Evolutionary conservation across 306 rosid species (phyloP).

Genomic region (Neltuma alba): DNA sequence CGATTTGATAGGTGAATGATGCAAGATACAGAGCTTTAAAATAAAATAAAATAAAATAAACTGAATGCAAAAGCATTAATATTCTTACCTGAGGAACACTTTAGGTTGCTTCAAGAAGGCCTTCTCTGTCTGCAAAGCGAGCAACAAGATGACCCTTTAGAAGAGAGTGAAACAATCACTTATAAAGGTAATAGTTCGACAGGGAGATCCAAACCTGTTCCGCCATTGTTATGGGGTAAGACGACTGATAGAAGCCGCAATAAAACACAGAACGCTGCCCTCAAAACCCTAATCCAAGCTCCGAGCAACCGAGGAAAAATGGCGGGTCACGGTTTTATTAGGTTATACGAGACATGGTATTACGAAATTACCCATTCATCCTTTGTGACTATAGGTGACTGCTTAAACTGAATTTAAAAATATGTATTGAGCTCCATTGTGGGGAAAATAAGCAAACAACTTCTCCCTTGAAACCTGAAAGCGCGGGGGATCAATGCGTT

Average conservation of each 20-base stretch:
- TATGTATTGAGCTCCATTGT: too few relatives aligned
- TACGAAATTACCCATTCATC: slow-evolving; percentile 1
- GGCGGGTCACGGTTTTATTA: background rate
- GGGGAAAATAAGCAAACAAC: too few relatives aligned
- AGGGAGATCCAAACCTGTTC: slow-evolving; percentile 54
- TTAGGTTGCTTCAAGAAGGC: slow-evolving; percentile 80
- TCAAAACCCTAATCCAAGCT: slow-evolving; percentile 19
- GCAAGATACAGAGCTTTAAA: background rate
- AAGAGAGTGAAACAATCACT: background rate
- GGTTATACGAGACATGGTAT: background rate
- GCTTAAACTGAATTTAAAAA: too few relatives aligned
- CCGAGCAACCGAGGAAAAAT: background rate
- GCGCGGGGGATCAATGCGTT: too few relatives aligned
- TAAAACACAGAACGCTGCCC: background rate
- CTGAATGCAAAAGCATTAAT: background rate
- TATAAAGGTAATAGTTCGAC: background rate
- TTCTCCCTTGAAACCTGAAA: too few relatives aligned
- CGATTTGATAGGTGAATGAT: background rate
- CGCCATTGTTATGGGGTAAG: slow-evolving; percentile 49
- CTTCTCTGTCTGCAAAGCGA: slow-evolving; percentile 63
- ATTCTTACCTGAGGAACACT: slow-evolving; percentile 63
- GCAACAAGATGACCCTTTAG: background rate
- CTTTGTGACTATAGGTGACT: background rate
- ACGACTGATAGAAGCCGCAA: background rate
- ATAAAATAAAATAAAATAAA: too few relatives aligned